Evolutionary conservation across 1,284 basidiomycete species (phyloP), one percentile per base, ranked within the genome.

Genomic region (Ustilago crameri): DNA sequence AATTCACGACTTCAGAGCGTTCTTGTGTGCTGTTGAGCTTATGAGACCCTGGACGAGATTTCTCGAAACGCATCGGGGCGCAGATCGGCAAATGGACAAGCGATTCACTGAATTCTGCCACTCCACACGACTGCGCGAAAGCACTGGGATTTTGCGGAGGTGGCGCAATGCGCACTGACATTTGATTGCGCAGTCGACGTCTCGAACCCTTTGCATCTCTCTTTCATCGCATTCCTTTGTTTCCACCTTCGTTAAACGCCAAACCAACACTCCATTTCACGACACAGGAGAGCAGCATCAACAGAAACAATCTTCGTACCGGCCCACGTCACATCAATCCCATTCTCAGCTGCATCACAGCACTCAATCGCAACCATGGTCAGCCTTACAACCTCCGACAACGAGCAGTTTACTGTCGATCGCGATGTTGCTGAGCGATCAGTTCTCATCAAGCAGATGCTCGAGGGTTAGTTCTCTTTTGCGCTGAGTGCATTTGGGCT

Each of bases 401-500:
- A 93, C 80, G 95, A 98, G 85, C 89, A 91, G 75, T 98, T 97
- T 86, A 88, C 88, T 67, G 92, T 95, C 74, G 94, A 97, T 83
- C 91, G 91, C 85, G 93, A 95, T 74, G 92, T 98, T 59, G 94
- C 93, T 60, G 93, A 94, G 86, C 91, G 95, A 83, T 93, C 90
- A 73, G 92, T 95, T 18, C 89, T 99, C 78, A 96, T 99, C 86
- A 97, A 96, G 88, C 94, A 96, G 87, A 97, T 99, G 95, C 91
- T 98, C 64, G 96, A 98, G 85, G 95, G 95, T 95, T 83, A 80
- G 86, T 81, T 17, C 40, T 17, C 5, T 26, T 22, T n/a, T 17
- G 12, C 14, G 5, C 8, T n/a, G 9, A 8, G 35, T 17, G 14
- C 17, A n/a, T 37, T 37, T 15, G 30, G 12, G 12, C 30, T 30